Percentiles rank a stretch among this genome's conserved stretches.
Conservation (phyloP, 2,329 filamentous ascomycete genomes). For the Emergomyces pasteurianus region DNA sequence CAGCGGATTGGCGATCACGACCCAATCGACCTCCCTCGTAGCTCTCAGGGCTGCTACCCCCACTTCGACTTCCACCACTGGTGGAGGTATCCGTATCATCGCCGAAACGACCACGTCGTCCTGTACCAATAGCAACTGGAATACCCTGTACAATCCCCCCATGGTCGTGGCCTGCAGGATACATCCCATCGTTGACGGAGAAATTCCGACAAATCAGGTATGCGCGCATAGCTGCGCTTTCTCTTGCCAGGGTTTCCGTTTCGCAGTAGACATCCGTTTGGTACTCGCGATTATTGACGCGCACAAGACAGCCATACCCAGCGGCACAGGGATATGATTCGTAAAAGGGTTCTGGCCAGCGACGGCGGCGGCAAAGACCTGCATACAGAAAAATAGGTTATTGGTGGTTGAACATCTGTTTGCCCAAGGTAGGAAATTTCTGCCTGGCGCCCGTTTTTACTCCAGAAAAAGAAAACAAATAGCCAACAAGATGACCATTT, state of each 20-base stretch:
- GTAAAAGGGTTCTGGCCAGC: conserved; percentile 86
- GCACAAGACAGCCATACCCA: conserved; percentile 79
- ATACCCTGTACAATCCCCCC: conserved; percentile 47
- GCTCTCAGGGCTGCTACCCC: conserved; percentile 42
- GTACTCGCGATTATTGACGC: conserved; percentile 95
- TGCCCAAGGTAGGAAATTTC: background rate
- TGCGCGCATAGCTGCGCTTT: conserved; percentile 88
- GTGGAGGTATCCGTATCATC: conserved; percentile 34
- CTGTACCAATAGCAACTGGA: conserved; percentile 52
- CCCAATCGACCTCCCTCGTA: conserved; percentile 17
- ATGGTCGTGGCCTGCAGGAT: conserved; percentile 43
- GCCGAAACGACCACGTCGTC: conserved; percentile 39
- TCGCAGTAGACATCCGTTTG: conserved; percentile 79
- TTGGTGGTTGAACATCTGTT: conserved; percentile 21
- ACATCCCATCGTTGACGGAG: conserved; percentile 92
- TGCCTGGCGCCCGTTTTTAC: background rate
- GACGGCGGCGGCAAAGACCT: conserved; percentile 91
- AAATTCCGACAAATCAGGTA: conserved; percentile 98
- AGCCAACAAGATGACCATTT: background rate
- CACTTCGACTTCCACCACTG: conserved; percentile 39
- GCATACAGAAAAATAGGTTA: conserved; percentile 19
- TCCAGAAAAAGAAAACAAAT: conserved; percentile 1
- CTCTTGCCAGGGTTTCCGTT: conserved; percentile 70
- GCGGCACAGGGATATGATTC: conserved; percentile 61
- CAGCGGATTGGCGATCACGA: conserved; percentile 13